Percentiles rank a stretch among this genome's conserved stretches.
Evolutionary conservation across 2,329 filamentous ascomycete genomes (phyloP).

Genomic region (Penicillium sp.): DNA sequence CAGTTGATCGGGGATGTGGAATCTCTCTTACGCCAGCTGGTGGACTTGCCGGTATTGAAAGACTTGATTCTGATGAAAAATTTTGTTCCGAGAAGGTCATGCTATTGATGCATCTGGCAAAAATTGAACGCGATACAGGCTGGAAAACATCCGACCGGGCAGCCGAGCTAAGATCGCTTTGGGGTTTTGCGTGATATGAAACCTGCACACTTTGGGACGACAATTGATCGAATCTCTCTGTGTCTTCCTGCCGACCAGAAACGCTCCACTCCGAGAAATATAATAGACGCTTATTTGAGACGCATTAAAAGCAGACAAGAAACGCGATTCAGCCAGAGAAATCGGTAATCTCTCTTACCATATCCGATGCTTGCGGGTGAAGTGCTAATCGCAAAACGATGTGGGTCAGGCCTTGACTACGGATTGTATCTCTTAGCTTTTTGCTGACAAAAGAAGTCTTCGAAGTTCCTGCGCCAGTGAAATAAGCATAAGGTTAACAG

Average conservation of each 20-base stretch:
- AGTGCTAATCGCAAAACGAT: too few relatives aligned
- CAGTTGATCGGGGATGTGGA: neutral
- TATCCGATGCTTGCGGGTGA: too few relatives aligned
- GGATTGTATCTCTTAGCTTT: too few relatives aligned
- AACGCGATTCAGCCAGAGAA: too few relatives aligned
- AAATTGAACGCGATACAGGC: conserved; percentile 21
- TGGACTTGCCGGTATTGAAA: neutral
- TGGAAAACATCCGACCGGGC: conserved; percentile 20
- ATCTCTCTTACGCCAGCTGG: neutral
- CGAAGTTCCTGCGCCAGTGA: too few relatives aligned
- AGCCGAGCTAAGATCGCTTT: conserved; percentile 8
- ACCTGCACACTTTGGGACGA: neutral
- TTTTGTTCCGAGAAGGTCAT: conserved; percentile 16
- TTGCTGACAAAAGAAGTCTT: too few relatives aligned
- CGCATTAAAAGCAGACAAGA: too few relatives aligned
- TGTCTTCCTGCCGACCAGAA: neutral
- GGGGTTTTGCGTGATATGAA: conserved; percentile 8
- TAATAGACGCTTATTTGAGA: too few relatives aligned
- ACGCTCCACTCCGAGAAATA: too few relatives aligned
- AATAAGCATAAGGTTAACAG: too few relatives aligned
- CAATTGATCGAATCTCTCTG: neutral
- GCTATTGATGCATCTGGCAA: conserved; percentile 17
- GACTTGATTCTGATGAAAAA: neutral
- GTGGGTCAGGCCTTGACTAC: too few relatives aligned
- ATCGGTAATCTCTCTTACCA: too few relatives aligned